Conservation (phyloP, 345 rosid species). For the Acer campestre region DNA sequence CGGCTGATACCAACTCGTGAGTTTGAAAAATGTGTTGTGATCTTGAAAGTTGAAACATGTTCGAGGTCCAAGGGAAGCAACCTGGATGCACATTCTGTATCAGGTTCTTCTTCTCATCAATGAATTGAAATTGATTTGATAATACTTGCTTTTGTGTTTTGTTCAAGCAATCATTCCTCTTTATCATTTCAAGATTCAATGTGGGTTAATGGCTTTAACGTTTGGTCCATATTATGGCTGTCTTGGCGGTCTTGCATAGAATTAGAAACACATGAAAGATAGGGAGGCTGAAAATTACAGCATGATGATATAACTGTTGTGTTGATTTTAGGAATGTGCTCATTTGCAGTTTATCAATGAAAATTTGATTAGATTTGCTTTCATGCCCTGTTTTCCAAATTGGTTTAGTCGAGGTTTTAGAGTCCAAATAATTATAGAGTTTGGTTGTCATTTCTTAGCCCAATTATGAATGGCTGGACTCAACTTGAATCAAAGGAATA, state of each 20-base stretch:
- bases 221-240: conserved; percentile 13
- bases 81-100: no score
- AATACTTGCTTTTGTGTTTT: conserved; percentile 5
- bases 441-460: no score
- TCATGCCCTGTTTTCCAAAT: no score
- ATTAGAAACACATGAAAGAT: neutral
- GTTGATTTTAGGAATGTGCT: neutral
- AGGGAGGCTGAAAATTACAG: neutral
- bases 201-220: neutral
- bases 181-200: neutral
- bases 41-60: no score
- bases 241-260: conserved; percentile 5
- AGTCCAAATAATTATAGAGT: neutral
- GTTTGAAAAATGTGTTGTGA: no score
- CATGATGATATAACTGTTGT: neutral
- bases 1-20: no score
- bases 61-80: no score
- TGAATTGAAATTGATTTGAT: neutral
- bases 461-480: no score
- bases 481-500: no score
- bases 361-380: conserved; percentile 6
- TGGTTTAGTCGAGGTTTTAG: neutral
- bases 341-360: neutral
- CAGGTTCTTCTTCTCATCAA: no score
- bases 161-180: neutral